Conservation (phyloP, 176 grass and related monocot genomes). For the Carex littledalei region DNA sequence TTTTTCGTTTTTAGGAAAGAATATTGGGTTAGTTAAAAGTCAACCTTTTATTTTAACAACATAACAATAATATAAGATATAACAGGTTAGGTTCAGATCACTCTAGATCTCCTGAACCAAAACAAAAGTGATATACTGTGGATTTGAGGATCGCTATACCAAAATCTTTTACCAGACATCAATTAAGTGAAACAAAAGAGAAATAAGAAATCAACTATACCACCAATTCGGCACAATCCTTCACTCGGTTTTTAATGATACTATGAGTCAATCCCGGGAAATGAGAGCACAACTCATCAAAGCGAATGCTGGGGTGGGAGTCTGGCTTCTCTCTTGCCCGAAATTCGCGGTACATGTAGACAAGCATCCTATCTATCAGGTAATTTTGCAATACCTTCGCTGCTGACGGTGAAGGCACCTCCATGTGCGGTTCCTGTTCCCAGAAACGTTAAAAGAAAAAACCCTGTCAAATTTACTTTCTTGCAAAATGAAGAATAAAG, state of each 20-base stretch:
- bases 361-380: slow-evolving; percentile 75
- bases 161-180: not conserved
- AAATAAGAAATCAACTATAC: slow-evolving; percentile 26
- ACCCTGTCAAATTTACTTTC: not conserved
- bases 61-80: not conserved
- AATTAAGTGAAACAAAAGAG: not conserved
- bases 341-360: slow-evolving; percentile 87
- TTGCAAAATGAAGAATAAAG: not conserved
- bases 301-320: slow-evolving; percentile 47
- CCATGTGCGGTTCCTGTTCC: slow-evolving; percentile 92
- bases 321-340: slow-evolving; percentile 74
- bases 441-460: slow-evolving; percentile 21
- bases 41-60: not conserved
- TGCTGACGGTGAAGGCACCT: slow-evolving; percentile 57
- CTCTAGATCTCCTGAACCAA: not conserved
- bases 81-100: not conserved
- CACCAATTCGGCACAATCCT: slow-evolving; percentile 87
- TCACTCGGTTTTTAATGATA: slow-evolving; percentile 66
- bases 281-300: slow-evolving; percentile 75
- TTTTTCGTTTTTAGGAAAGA: too few relatives aligned
- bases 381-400: slow-evolving; percentile 69
- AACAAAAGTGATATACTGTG: not conserved
- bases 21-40: not conserved
- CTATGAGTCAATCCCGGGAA: slow-evolving; percentile 61
- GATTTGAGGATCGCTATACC: not conserved